Base-by-base conservation (phyloP, 2,329 filamentous ascomycete genomes). In the Trichophyton simii region DNA sequence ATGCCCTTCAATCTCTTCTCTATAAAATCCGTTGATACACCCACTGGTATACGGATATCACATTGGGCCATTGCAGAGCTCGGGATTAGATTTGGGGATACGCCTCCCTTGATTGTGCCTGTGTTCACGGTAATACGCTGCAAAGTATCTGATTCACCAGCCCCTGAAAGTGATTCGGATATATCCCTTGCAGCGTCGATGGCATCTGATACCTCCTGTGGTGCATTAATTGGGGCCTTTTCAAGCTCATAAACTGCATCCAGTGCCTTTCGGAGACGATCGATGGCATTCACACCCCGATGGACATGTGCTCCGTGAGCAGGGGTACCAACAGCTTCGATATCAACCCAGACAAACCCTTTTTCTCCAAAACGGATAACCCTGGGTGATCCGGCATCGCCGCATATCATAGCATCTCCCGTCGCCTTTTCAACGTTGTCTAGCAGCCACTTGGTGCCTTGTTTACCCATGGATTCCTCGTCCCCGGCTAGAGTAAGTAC, bases 311-410 rank as follows among this genome's bases (percentile, higher is more conserved):
- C 62, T 8, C 62, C 60, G 48, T 64, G 62, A n/a, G 60, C 62
- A 46, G 60, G 55, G 13, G n/a, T 9, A 2, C 62, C 62, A 42
- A 42, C 36, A 13, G 62, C 62, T 41, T 64, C 62, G 2, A 64
- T 38, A 13, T 46, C 57, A 31, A 64, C n/a, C 62, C 62, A 64
- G 41, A 64, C 58, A 57, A 62, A 58, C 8, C 62, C 62, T 13
- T 64, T 64, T 22, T 64, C 62, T n/a, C 60, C 62, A 50, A 64
- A 64, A 9, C 62, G 42, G 28, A 64, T 44, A 31, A 64, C 50
- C 18, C 58, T 46, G 20, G 62, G 60, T 22, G 48, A 54, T 13
- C 60, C 60, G 2, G 50, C 62, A 59, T 64, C 62, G 11, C 60
- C 60, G 20, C 62, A 64, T 11, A 64, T 57, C 60, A 64, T 59